Base-by-base conservation (phyloP, 2,329 filamentous ascomycete species). In the Emericellopsis atlantica region DNA sequence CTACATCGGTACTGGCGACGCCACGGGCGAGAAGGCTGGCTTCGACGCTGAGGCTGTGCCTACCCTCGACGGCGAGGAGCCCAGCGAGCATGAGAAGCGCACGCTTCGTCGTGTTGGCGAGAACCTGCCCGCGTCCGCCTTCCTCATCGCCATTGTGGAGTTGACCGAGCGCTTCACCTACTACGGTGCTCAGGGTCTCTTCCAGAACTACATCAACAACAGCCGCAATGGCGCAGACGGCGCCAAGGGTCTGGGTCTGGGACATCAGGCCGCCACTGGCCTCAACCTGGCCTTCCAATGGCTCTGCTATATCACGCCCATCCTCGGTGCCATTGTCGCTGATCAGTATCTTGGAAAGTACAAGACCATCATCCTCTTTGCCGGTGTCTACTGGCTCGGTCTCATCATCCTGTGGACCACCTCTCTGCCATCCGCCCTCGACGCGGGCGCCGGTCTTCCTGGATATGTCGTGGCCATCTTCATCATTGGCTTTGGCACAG, bases 401-500 rank as follows among this genome's bases (percentile, higher is more conserved):
- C 65, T 78, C 24, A 53, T 72, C 22, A 61, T 79, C 40, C 60
- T 77, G 16, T 66, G 74, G 52, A 58, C 69, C 5, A 73, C 73
- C 1, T 63, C 73, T 1, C 57, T 66, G 2, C 61, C 64, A 0
- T 44, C 46, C 2, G 50, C 60, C 2, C 51, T 65, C 42, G 55
- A 55, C 10, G 48, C 57, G 16, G 58, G 59, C 6, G 60, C 64
- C 15, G 57, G 69, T 9, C 60, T 74, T 33, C 67, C 64, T 6
- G 67, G 69, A 2, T 69, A 75, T 49, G 66, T 76, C 37, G 57
- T 69, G 1, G 67, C 70, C 44, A 68, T 81, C 42, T 64, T 83
- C 48, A 55, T 82, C 46, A 79, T 82, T 45, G 79, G 78, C 44
- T 54, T 82, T 11, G 79, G 79, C 40, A 81, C 78, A 2, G 79